Conservation (phyloP, 371 early-diverging fungal genomes). For the Thermomucor indicae-seudaticae region DNA sequence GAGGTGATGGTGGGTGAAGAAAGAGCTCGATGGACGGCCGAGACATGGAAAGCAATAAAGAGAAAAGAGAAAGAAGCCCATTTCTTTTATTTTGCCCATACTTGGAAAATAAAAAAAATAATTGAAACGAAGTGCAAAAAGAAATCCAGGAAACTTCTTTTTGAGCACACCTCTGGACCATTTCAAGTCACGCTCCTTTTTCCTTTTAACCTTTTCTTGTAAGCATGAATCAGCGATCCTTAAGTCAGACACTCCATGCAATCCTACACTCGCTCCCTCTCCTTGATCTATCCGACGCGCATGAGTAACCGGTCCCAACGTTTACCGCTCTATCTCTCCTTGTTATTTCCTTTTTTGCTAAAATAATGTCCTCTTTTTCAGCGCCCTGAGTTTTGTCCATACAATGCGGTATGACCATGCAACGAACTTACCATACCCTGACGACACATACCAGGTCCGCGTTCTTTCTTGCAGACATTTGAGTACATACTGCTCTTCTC, state of each 20-base stretch:
- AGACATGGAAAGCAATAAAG: conserved; percentile 3
- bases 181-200: conserved; percentile 3
- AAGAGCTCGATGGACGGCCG: conserved; percentile 18
- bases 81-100: conserved; percentile 12
- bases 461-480: too few species aligned
- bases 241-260: too few species aligned
- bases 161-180: neutral
- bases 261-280: conserved; percentile 3
- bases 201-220: conserved; percentile 5
- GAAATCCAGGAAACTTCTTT: conserved; percentile 14
- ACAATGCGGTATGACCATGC: conserved; percentile 4
- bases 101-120: conserved; percentile 11
- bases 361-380: too few species aligned
- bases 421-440: conserved; percentile 3
- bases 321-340: neutral
- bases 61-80: conserved; percentile 3
- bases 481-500: too few species aligned
- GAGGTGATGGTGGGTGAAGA: conserved; percentile 23
- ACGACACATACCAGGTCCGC: conserved; percentile 6
- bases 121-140: too few species aligned
- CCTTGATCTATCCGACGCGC: conserved; percentile 1
- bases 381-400: too few species aligned
- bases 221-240: conserved; percentile 3
- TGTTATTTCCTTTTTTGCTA: conserved; percentile 1
- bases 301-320: neutral